Evolutionary conservation across 2,329 filamentous ascomycete genomes (phyloP).

Genomic region (Ophiostoma montium): DNA sequence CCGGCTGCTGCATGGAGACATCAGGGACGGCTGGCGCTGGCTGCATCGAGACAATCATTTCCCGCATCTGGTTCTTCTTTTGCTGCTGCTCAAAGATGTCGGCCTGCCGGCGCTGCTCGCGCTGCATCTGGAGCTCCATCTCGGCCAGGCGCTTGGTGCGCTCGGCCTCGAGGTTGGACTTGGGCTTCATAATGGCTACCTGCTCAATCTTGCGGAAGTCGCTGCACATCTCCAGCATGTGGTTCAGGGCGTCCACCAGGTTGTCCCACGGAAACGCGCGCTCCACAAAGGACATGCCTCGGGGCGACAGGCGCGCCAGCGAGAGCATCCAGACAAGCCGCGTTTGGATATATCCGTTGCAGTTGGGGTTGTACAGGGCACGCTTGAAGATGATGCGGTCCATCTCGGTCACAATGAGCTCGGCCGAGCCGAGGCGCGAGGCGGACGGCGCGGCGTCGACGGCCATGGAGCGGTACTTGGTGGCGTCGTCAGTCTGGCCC

Average conservation of each 20-base stretch:
- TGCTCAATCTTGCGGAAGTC: constrained; percentile 24
- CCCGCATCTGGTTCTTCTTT: background rate
- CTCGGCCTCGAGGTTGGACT: background rate
- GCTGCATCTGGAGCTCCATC: background rate
- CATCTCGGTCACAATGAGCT: constrained; percentile 26
- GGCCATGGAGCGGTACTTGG: background rate
- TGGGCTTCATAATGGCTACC: constrained; percentile 24
- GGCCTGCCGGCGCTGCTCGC: background rate
- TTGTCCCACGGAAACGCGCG: constrained; percentile 25
- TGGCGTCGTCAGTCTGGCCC: background rate
- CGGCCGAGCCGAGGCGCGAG: background rate
- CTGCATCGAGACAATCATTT: too few relatives aligned
- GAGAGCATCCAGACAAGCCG: constrained; percentile 44
- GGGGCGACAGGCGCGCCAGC: constrained; percentile 24
- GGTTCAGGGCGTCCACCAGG: constrained; percentile 26
- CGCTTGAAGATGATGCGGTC: constrained; percentile 34
- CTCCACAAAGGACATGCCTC: constrained; percentile 31
- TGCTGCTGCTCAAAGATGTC: background rate
- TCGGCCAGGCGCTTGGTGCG: background rate
- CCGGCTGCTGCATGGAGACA: too few relatives aligned
- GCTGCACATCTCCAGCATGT: constrained; percentile 15
- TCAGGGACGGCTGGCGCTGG: too few relatives aligned
- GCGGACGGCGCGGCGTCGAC: background rate
- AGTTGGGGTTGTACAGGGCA: constrained; percentile 30
- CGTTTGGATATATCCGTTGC: constrained; percentile 48